Evolutionary conservation across 306 rosid genomes (phyloP).

Genomic region (Acacia crassicarpa): DNA sequence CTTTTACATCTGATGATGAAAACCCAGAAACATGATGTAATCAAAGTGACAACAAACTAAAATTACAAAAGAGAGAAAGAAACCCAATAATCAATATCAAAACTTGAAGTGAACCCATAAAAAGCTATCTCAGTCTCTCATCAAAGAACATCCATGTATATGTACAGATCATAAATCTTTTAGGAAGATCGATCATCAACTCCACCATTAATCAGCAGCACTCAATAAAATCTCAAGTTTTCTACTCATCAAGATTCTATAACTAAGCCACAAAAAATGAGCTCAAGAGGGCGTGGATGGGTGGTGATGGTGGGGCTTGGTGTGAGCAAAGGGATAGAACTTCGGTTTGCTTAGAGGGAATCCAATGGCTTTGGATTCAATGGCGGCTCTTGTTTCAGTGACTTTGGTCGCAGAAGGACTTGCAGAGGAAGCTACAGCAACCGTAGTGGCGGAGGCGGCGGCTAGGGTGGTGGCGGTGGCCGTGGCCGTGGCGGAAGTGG

Average conservation of each 20-base stretch:
- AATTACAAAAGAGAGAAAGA: not conserved
- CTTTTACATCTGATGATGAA: slow-evolving; percentile 19
- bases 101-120: slow-evolving; percentile 21
- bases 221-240: not conserved
- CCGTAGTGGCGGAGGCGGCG: not conserved
- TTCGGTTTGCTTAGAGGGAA: slow-evolving; percentile 37
- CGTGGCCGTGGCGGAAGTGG: not conserved
- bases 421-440: not conserved
- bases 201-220: not conserved
- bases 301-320: slow-evolving; percentile 26
- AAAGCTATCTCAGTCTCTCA: not conserved
- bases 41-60: not conserved
- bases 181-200: not conserved
- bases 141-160: slow-evolving; percentile 16
- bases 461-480: not conserved
- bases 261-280: not conserved
- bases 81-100: slow-evolving; percentile 23
- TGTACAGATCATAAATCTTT: slow-evolving; percentile 42
- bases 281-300: slow-evolving; percentile 46
- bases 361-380: slow-evolving; percentile 20
- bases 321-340: slow-evolving; percentile 44
- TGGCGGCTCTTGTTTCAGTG: not conserved
- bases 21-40: slow-evolving; percentile 24
- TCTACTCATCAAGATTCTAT: not conserved
- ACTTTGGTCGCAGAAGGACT: not conserved